Conservation (phyloP, 768 basidiomycete species). For the Suillus decipiens region DNA sequence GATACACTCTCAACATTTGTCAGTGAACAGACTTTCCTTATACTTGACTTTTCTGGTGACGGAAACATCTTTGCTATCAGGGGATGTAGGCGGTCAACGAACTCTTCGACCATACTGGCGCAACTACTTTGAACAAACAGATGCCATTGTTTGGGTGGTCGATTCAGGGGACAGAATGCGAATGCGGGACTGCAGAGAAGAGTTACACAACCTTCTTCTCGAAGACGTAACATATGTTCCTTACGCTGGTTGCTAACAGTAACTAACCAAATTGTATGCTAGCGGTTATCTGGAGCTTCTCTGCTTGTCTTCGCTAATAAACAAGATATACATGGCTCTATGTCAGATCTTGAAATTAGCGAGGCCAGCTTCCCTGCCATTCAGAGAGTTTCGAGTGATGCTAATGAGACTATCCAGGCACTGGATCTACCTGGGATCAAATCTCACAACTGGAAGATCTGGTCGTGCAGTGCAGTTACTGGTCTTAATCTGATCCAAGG, state of each 20-base stretch:
- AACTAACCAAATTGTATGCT: background rate
- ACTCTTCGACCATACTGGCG: constrained; percentile 97
- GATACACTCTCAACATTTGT: constrained; percentile 48
- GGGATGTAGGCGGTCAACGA: constrained; percentile 98
- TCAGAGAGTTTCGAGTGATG: background rate
- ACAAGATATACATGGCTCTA: constrained; percentile 88
- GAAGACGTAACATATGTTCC: constrained; percentile 74
- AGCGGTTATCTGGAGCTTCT: constrained; percentile 96
- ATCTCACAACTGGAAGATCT: constrained; percentile 88
- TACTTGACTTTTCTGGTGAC: constrained; percentile 27
- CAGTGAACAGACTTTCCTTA: constrained; percentile 18
- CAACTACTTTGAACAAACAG: constrained; percentile 99
- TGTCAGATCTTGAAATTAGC: constrained; percentile 80
- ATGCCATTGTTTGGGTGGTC: constrained; percentile 98
- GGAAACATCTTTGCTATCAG: constrained; percentile 80
- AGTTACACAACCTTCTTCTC: constrained; percentile 80
- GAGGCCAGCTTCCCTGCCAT: constrained; percentile 54
- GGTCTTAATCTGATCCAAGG: constrained; percentile 84
- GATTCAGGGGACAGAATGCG: constrained; percentile 92
- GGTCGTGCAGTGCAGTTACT: constrained; percentile 90
- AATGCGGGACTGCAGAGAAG: constrained; percentile 86
- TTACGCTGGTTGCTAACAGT: background rate
- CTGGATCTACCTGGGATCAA: constrained; percentile 79
- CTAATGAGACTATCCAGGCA: constrained; percentile 47
- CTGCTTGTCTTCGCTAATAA: constrained; percentile 97